Evolutionary conservation across 2,329 filamentous ascomycete genomes (phyloP), one percentile per base, ranked within the genome.

Genomic region (Pezicula neosporulosa): DNA sequence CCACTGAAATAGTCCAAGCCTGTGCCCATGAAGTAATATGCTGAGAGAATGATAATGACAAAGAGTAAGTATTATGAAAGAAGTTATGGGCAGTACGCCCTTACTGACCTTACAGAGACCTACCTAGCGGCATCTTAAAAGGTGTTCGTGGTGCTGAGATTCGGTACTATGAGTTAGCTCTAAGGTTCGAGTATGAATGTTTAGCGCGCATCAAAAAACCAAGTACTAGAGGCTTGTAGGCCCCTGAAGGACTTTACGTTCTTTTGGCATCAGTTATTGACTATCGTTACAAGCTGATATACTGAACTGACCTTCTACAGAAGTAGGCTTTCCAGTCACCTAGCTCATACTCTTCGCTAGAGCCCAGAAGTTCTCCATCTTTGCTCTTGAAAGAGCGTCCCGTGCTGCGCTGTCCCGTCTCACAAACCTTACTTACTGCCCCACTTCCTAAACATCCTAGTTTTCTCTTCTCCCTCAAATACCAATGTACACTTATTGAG

Each of bases 301-400:
- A 42, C 13, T 41, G 18, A 19, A 42, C 39, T 42, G 39, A 42
- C 39, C 39, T 42, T 42, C 30, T 13, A 42, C 39, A 19, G 10
- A 21, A 42, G 15, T 8, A 42, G 30, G 30, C 28, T 33, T 33
- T 10, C 12, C 7, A 33, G 12, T 3, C 30, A 42, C 24, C 47
- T 61, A 66, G 37, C 61, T 62, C 59, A 66, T 62, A 15, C 68
- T 89, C 76, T 95, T 96, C 0, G 92, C 93, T 60, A 94, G 72
- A 9, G 87, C 87, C 94, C 94, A 99, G 65, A 99, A 93, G 63
- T 87, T 96, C 62, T 97, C 93, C 80, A 97, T 89, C 76, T 96
- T 97, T 6, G 85, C 83, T 60, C 90, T 81, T 12, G 83, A 74
- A 56, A 99, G 71, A 19, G 86, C 78, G 60, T 96, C 90, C 66